Evolutionary conservation across 2,329 filamentous ascomycete genomes (phyloP), one percentile per base, ranked within the genome.

Genomic region (Fusarium temperatum): DNA sequence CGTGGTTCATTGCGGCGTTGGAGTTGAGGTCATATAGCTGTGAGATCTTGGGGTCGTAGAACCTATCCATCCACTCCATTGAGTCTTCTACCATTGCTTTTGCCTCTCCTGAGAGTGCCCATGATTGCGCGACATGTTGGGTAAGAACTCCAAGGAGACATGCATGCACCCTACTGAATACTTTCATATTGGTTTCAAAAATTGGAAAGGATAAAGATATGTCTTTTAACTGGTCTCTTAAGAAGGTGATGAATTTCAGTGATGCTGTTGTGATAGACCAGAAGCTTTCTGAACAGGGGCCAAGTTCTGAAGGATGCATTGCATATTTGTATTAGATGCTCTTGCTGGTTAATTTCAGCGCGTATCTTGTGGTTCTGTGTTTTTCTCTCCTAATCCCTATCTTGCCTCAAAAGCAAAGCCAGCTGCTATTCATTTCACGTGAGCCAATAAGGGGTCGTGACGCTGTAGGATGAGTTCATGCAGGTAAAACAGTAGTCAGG

Each of bases 31-130:
- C 66, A 26, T 70, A 66, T 8, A 70, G 38, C 11, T 70, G 66
- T 44, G 53, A 26, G 14, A 70, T 48, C 22, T 65, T 66, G 0
- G 86, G 75, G 22, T 71, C 68, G 26, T 70, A 70, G 36, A 60
- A 70, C 9, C 11, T 70, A 38, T 70, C 66, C 70, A 73, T 69
- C 70, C 65, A 73, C 26, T 51, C 57, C 53, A 60, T 73, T 2
- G 70, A 71, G 59, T 73, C 54, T 47, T 69, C 65, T 5, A 69
- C 64, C 66, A 69, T 69, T 0, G 65, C 65, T 63, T 68, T 69
- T 1, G 66, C 66, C 44, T 69, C 66, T 57, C 66, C 66, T 6
- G 66, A 69, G 6, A 69, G 18, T 1, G 66, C 66, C 66, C 44
- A 35, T 7, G 65, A 57, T 13, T 30, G 50, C 5, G 38, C 18